Base-by-base conservation (phyloP, 1,139 yeast species). In the Sugiyamaella pinicola region DNA sequence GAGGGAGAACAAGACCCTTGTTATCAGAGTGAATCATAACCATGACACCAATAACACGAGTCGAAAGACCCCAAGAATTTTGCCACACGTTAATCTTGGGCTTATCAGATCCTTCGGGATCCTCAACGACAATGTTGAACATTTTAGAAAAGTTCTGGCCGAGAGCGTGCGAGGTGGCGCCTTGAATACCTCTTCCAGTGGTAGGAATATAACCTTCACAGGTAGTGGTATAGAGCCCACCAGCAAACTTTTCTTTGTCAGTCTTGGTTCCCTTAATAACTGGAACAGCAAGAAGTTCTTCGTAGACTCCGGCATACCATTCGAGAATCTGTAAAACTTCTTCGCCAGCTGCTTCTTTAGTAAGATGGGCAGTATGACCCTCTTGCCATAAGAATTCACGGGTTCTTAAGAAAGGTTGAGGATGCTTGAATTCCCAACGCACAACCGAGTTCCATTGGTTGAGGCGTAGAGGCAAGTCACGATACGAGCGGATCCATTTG, bases 361-460 rank as follows among this genome's bases (percentile, higher is more conserved):
- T 86, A 69, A 93, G 80, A 70, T 88, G 96, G 52, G 96, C 99
- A 51, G 99, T 95, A 76, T 95, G 99, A 62, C 99, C 99, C 76
- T 95, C 99, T 77, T 95, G 99, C 99, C 99, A 95, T 72, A 95
- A 80, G 76, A 95, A 95, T 75, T 95, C 99, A 76, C 99, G 86
- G 13, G 99, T 95, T 81, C 99, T 87, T 69, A 95, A 77, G 75
- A 95, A 95, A 54, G 99, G 99, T 76, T 95, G 99, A 55, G 99
- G 99, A 72, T 95, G 98, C 78, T 95, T 95, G 78, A 95, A 95
- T 75, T 95, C 99, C 99, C 99, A 95, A 80, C 99, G 85, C 50
- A 95, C 99, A 51, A 95, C 98, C 19, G 98, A 91, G 77, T 95
- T 95, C 99, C 99, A 95, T 75, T 95, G 99, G 77, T 95, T 93